Evolutionary conservation across 257 asterid species (phyloP).

Genomic region (Eustoma russellianum): DNA sequence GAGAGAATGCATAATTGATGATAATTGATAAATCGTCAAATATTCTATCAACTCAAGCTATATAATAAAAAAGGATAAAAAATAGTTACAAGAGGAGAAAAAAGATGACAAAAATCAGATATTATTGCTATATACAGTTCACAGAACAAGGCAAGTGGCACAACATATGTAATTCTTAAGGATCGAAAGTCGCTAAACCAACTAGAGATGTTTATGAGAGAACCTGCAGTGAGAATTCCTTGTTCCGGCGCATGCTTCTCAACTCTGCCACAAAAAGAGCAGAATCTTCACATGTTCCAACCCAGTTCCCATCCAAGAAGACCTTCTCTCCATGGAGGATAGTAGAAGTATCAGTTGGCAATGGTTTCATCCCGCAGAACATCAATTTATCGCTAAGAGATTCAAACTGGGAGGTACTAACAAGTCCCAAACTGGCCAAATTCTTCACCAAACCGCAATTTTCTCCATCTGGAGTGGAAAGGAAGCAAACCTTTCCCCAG

Average conservation of each 20-base stretch:
- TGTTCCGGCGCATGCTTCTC: conserved; percentile 62
- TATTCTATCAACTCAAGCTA: too few relatives aligned
- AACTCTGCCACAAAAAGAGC: conserved; percentile 52
- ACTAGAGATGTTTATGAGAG: conserved; percentile 8
- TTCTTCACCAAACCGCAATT: conserved; percentile 95
- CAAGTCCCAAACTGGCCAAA: conserved; percentile 80
- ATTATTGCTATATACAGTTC: too few relatives aligned
- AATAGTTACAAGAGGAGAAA: too few relatives aligned
- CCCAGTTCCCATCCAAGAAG: conserved; percentile 87
- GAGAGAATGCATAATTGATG: too few relatives aligned
- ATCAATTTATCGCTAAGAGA: conserved; percentile 35
- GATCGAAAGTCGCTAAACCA: too few relatives aligned
- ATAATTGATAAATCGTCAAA: too few relatives aligned
- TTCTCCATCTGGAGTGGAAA: conserved; percentile 97
- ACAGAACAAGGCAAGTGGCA: too few relatives aligned
- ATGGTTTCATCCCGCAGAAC: conserved; percentile 66
- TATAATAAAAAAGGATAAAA: too few relatives aligned
- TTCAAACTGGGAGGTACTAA: conserved; percentile 47
- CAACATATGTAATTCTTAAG: too few relatives aligned
- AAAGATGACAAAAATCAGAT: too few relatives aligned
- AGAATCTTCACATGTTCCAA: conserved; percentile 72
- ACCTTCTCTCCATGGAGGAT: conserved; percentile 43
- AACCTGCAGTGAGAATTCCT: conserved; percentile 69
- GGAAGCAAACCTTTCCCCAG: conserved; percentile 93
- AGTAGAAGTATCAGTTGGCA: conserved; percentile 44